These are phyloP conservation scores for Quercus wislizeni DNA, from an alignment of 306 rosid genomes.

Conservation along the genomic window DNA sequence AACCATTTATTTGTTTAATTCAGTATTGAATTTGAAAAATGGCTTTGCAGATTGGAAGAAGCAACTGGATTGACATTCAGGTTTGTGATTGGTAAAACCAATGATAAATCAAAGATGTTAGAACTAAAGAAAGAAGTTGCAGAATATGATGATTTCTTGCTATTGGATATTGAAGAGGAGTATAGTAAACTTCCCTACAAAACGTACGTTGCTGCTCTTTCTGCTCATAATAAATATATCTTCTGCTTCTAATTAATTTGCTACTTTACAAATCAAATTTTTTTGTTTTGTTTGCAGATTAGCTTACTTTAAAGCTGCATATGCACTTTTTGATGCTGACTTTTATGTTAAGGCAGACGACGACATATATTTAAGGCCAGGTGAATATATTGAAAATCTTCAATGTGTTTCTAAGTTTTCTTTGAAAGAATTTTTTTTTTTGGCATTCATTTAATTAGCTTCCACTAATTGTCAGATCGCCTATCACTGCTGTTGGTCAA, in stretches of 20 bases:
- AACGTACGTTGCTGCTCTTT: slow-evolving; percentile 61
- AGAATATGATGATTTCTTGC: slow-evolving; percentile 77
- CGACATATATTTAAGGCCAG: slow-evolving; percentile 97
- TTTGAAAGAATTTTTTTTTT: neutral
- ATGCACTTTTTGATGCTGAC: slow-evolving; percentile 79
- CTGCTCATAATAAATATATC: neutral
- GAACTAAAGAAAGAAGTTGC: slow-evolving; percentile 72
- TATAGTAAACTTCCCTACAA: slow-evolving; percentile 98
- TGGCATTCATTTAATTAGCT: slow-evolving; percentile 23
- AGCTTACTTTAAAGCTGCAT: slow-evolving; percentile 96
- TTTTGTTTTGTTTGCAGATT: slow-evolving; percentile 49
- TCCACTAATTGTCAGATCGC: slow-evolving; percentile 60
- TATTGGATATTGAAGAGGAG: slow-evolving; percentile 94
- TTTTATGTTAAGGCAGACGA: slow-evolving; percentile 96
- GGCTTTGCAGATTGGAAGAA: slow-evolving; percentile 83
- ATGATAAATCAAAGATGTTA: slow-evolving; percentile 62
- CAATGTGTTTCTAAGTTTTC: slow-evolving; percentile 4
- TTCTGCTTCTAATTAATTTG: slow-evolving; percentile 6
- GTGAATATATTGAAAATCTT: slow-evolving; percentile 34
- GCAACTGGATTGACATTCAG: slow-evolving; percentile 94
- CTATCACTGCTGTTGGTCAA: slow-evolving; percentile 79
- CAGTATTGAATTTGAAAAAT: no score
- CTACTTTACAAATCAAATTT: slow-evolving; percentile 14
- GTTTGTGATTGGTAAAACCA: slow-evolving; percentile 82
- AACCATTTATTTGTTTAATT: neutral